Base-by-base conservation (phyloP, 2,329 filamentous ascomycete genomes). In the Sporothrix brasiliensis region DNA sequence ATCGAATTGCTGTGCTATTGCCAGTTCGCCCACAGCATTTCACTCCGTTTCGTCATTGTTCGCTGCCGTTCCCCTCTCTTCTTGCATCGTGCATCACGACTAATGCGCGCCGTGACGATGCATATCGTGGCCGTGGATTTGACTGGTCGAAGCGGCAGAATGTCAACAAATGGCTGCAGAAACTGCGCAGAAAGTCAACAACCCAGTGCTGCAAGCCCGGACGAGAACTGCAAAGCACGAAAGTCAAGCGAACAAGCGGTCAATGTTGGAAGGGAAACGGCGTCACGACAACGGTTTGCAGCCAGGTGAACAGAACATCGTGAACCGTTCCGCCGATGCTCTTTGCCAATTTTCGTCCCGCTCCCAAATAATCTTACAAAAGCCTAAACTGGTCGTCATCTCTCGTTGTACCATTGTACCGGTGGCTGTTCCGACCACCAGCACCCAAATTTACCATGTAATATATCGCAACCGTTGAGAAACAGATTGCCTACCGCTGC, bases 221-320 rank as follows among this genome's bases (percentile, higher is more conserved):
- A 13, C n/a, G 56, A 41, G 34, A 24, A 24, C 30, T 39, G 10
- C 7, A 44, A 47, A 44, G 58, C 39, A n/a, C 39, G 39, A 16
- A 47, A 27, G 44, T 27, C 39, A 63, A 47, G 58, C 19, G 27
- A 68, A 68, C n/a, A 60, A 68, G 67, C 67, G 67, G 67, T 68
- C 67, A 68, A 47, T 21, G 65, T 67, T 34, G 65, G 24, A 24
- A 14, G 39, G 50, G 30, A 54, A 67, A 41, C 30, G 19, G 34
- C 13, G 19, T 24, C 13, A 49, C 9, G 50, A 41, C 1, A 19
- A 16, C 4, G 30, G 34, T 34, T 34, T 34, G 34, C 1, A 34
- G 34, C 7, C 34, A 60, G 3, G 34, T 19, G 41, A 4, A 34
- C n/a, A n/a, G 19, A 58, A 44, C 56, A 61, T 61, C 34, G 56